Evolutionary conservation across 1,284 basidiomycete species (phyloP), one percentile per base, ranked within the genome.

Genomic region (Moesziomyces globuligerus): DNA sequence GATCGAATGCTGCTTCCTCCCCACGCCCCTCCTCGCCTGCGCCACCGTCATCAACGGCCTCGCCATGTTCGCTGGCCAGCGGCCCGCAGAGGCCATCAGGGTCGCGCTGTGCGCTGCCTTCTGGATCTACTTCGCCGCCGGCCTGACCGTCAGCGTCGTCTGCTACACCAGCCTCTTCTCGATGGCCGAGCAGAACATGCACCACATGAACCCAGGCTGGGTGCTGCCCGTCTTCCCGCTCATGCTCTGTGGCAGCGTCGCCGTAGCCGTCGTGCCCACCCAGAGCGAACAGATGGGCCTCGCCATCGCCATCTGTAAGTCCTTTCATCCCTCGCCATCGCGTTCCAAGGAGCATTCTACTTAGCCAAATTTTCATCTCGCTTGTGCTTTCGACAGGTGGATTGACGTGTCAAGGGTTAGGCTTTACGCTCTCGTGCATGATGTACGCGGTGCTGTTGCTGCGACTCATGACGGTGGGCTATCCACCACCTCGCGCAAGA

Each of bases 231-330:
- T 71, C 39, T 74, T 74, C 32, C 72, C 67, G 7, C 51, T 55
- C n/a, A 74, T 74, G 72, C 68, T 74, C 13, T 66, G 54, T 21
- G 67, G 72, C 9, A 53, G 42, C 3, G 47, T 71, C 8, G 67
- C 71, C 0, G 28, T 38, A 0, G 18, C 36, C 4, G 45, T 66
- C 0, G 24, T 57, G 4, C 49, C 36, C 3, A 61, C 52, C 5
- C 61, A 71, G 38, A 24, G 23, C 2, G 29, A 36, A 4, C n/a
- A 36, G 2, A 5, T 36, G 4, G 61, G 48, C 6, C 20, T 61
- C 13, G 32, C 40, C 7, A 66, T 71, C 8, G 38, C 58, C 6
- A 46, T 74, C n/a, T 47, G 45, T 37, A 36, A 54, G 41, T 53
- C 15, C 25, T 17, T 20, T 5, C 8, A 1, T n/a, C 38, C 37